Conservation (phyloP, 225 moss, liverwort and hornwort genomes). For the Physcomitrium patens region DNA sequence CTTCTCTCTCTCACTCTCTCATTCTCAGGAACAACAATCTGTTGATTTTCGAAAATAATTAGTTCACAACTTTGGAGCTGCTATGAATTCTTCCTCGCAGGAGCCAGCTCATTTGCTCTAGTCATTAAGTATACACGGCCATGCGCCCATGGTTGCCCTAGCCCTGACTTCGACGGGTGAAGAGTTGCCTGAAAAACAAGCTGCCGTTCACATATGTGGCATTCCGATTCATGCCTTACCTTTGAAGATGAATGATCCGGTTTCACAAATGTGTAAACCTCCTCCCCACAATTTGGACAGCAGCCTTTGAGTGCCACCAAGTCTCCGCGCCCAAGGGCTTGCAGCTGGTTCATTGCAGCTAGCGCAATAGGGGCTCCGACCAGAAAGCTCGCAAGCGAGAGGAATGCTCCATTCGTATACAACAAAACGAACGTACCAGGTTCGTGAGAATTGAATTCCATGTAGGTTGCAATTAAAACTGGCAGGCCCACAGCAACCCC, state of each 20-base stretch:
- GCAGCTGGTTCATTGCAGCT: constrained; percentile 62
- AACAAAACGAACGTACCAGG: constrained; percentile 35
- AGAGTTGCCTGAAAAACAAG: constrained; percentile 80
- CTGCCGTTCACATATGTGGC: constrained; percentile 82
- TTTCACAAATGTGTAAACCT: constrained; percentile 89
- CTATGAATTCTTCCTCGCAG: constrained; percentile 39
- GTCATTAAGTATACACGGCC: constrained; percentile 87
- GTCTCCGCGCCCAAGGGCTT: constrained; percentile 82
- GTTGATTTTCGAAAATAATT: constrained; percentile 8
- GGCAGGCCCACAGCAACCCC: constrained; percentile 71
- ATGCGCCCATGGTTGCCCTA: constrained; percentile 82
- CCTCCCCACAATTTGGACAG: constrained; percentile 92
- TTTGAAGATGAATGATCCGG: constrained; percentile 64
- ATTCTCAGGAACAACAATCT: neutral
- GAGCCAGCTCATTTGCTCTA: constrained; percentile 63
- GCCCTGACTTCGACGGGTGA: constrained; percentile 61
- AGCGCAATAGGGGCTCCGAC: constrained; percentile 74
- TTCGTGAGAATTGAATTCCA: constrained; percentile 40
- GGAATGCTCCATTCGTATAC: constrained; percentile 61
- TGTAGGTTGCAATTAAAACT: constrained; percentile 38
- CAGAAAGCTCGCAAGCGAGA: constrained; percentile 62
- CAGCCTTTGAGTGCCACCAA: constrained; percentile 87
- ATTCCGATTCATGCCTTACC: constrained; percentile 78
- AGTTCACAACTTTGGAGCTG: constrained; percentile 10
- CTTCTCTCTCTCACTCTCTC: constrained; percentile 16